Conservation (phyloP, 306 rosid species). For the Parietaria judaica region DNA sequence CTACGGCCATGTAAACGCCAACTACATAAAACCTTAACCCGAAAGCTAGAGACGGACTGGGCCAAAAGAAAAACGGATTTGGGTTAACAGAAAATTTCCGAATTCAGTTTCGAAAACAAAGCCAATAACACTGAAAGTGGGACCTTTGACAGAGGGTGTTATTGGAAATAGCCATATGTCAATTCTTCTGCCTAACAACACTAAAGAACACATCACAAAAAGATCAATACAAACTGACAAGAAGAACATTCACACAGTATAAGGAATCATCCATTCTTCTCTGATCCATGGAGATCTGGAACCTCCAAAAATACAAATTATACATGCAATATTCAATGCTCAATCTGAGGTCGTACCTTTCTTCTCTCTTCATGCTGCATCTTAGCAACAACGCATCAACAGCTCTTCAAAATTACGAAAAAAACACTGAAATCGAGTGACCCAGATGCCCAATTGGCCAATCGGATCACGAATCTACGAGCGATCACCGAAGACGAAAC, state of each 20-base stretch:
- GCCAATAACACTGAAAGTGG: constrained; percentile 7
- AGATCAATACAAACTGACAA: constrained; percentile 15
- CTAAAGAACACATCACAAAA: constrained; percentile 14
- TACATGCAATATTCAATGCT: no score
- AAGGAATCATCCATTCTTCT: constrained; percentile 7
- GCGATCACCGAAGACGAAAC: constrained; percentile 1
- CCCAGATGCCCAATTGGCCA: constrained; percentile 23
- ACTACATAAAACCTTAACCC: no score
- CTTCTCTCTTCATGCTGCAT: constrained; percentile 86
- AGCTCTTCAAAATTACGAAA: constrained; percentile 18
- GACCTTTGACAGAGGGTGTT: constrained; percentile 6
- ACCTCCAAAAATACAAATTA: background rate
- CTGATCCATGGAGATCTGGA: background rate
- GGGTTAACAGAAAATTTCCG: background rate
- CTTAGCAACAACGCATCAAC: constrained; percentile 44
- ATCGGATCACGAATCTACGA: constrained; percentile 11
- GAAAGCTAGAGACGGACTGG: no score
- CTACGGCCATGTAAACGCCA: no score
- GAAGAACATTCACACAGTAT: constrained; percentile 9
- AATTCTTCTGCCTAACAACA: constrained; percentile 6
- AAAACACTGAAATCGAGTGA: constrained; percentile 28
- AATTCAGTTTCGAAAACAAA: constrained; percentile 3
- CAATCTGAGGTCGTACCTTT: constrained; percentile 45
- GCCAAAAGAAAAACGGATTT: no score
- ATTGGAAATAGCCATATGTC: constrained; percentile 8